Base-by-base conservation (phyloP, 192 early-diverging fungal genomes). In the Coemansia sp. region DNA sequence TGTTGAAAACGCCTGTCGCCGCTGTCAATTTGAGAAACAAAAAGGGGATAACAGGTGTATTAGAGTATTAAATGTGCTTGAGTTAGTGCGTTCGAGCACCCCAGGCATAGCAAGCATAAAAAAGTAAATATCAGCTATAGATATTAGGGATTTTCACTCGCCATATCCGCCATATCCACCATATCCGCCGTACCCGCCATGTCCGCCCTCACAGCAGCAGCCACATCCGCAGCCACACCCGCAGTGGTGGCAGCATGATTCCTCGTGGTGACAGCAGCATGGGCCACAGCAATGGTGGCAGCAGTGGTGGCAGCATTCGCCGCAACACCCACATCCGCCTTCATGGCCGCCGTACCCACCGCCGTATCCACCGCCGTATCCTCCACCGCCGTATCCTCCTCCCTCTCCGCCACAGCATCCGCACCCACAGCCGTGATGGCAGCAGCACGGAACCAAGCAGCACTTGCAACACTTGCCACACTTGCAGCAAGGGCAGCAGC, bases 381-480 rank as follows among this genome's bases (percentile, higher is more conserved):
- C 66, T 31, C 60, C 43, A 52, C 67, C 43, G 8, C 50, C 50
- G 43, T 75, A 61, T 69, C 75, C 66, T 31, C 60, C 43, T 45
- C 43, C 48, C 11, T 50, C 48, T 13, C 55, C 42, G 0, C 66
- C 66, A 36, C 58, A 60, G 41, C 64, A 61, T 7, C 56, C 36
- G 26, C 35, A 18, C 1, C 45, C 39, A 26, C 74, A 69, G 28
- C 61, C 26, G 10, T 79, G 60, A 42, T 79, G 31, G 72, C 72
- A 70, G 71, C 76, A 79, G 36, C 61, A 53, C 1, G 72, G 71
- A 20, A 73, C 35, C 26, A 64, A n/a, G 65, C 76, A 79, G 63
- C 70, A 73, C 61, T 79, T 72, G 63, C 76, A 78, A 59, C 72
- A 72, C 61, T 77, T 78, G 76, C 66, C 50, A 62, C 76, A 71